Base-by-base conservation (phyloP, 1,284 basidiomycete genomes). In the Pseudozyma hubeiensis region DNA sequence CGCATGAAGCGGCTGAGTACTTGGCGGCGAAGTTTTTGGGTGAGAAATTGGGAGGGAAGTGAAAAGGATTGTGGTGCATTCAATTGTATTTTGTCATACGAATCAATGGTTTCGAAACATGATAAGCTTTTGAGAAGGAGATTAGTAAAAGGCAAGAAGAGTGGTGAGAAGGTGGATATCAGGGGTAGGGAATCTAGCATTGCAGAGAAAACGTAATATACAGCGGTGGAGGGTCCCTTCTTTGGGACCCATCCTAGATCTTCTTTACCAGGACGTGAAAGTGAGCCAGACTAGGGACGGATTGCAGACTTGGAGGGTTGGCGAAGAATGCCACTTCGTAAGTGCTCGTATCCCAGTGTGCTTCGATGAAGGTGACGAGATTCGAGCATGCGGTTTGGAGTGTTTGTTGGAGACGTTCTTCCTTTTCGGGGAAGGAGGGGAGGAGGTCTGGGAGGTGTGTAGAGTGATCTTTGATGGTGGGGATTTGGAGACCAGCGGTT, bases 1-100 rank as follows among this genome's bases (percentile, higher is more conserved):
- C 69, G 33, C 75, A 73, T 29, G 81, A 81, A 6, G 81, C 72
- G 30, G 58, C 37, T 13, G 70, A 60, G 14, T 75, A 70, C 50
- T 41, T 75, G 31, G 58, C 53, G 8, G 50, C 64, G 30, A 45
- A 47, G 33, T 75, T 70, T 24, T 54, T 70, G 47, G 45, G 55
- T 3, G 24, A 11, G 5, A 11, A 29, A n/a, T 13, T 33, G 35
- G 10, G 8, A 29, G 19, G 29, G 0, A 8, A 14, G 40, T 41
- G n/a, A 41, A 41, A 17, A 17, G 10, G 40, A 13, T 24, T 24
- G 24, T 24, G 24, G 2, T 24, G 24, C 24, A 13, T 14, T 13
- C 11, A 33, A 29, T 14, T 41, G 50, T 41, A 43, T 24, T 19
- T 24, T 24, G 24, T 24, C 24, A 24, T 24, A 24, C 24, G 24